Evolutionary conservation across 441 rosid genomes (phyloP).

Genomic region (Oxalis stricta): DNA sequence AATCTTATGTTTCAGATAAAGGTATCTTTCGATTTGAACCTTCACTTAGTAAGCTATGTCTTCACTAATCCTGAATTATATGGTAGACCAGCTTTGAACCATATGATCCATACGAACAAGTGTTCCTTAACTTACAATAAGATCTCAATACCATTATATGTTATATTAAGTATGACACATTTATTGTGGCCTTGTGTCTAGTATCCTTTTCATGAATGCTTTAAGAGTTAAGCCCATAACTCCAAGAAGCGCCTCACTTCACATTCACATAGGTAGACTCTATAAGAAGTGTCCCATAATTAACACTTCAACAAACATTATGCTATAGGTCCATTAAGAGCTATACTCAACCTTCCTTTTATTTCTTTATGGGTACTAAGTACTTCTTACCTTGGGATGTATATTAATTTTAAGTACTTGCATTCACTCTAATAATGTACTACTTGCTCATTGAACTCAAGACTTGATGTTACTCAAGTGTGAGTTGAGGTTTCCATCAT

Average conservation of each 20-base stretch:
- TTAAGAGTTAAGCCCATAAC: not conserved
- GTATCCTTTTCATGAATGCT: not conserved
- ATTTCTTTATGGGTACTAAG: not conserved
- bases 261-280: not conserved
- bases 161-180: not conserved
- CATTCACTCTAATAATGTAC: not conserved
- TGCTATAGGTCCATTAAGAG: not conserved
- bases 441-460: slow-evolving; percentile 5
- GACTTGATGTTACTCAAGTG: not conserved
- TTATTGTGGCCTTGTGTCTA: not conserved
- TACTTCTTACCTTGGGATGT: not conserved
- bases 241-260: not conserved
- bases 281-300: not conserved
- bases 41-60: not conserved
- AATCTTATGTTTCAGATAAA: not conserved
- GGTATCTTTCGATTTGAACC: not conserved
- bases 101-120: not conserved
- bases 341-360: not conserved
- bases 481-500: slow-evolving; percentile 2
- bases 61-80: not conserved
- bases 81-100: not conserved
- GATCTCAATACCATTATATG: not conserved
- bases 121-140: not conserved
- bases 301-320: not conserved
- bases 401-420: not conserved